Evolutionary conservation across 2,329 filamentous ascomycete genomes (phyloP).

Genomic region (Talaromyces islandicus): DNA sequence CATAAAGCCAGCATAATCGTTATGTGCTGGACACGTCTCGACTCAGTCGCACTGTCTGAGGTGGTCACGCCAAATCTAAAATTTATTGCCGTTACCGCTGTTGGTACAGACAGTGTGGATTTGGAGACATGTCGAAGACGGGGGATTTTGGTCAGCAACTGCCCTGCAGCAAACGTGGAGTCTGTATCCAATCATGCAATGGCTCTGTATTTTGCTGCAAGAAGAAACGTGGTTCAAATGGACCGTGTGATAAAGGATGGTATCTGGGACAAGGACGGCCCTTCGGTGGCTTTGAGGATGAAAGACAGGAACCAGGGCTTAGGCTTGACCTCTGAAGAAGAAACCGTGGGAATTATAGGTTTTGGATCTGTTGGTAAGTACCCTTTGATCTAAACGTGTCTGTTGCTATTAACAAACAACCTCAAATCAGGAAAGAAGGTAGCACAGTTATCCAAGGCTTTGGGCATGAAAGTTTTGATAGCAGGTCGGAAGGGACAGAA

Average conservation of each 20-base stretch:
- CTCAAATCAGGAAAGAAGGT: constrained; percentile 34
- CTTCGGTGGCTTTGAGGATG: constrained; percentile 25
- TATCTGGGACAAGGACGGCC: constrained; percentile 37
- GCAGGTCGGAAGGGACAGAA: constrained; percentile 39
- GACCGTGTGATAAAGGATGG: constrained; percentile 28
- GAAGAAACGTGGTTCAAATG: constrained; percentile 36
- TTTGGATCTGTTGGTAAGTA: constrained; percentile 43
- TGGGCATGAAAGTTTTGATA: constrained; percentile 46
- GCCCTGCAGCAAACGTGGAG: constrained; percentile 43
- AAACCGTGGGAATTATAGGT: constrained; percentile 45
- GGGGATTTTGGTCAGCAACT: constrained; percentile 42
- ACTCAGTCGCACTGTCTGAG: constrained; percentile 34
- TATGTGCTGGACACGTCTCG: constrained; percentile 27
- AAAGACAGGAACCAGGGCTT: constrained; percentile 23
- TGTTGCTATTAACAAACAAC: neutral
- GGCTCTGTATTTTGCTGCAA: constrained; percentile 43
- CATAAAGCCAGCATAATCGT: constrained; percentile 44
- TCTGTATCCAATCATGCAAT: constrained; percentile 47
- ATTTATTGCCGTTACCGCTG: constrained; percentile 41
- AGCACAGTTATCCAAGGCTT: constrained; percentile 36
- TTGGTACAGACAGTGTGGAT: constrained; percentile 44
- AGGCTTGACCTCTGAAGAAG: constrained; percentile 43
- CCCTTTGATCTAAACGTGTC: constrained; percentile 1
- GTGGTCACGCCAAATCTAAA: constrained; percentile 39
- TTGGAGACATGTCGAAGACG: constrained; percentile 37